Percentiles rank a stretch among this genome's conserved stretches.
Evolutionary conservation across 805 yeast species (phyloP).

Genomic region (Candida adriatica): DNA sequence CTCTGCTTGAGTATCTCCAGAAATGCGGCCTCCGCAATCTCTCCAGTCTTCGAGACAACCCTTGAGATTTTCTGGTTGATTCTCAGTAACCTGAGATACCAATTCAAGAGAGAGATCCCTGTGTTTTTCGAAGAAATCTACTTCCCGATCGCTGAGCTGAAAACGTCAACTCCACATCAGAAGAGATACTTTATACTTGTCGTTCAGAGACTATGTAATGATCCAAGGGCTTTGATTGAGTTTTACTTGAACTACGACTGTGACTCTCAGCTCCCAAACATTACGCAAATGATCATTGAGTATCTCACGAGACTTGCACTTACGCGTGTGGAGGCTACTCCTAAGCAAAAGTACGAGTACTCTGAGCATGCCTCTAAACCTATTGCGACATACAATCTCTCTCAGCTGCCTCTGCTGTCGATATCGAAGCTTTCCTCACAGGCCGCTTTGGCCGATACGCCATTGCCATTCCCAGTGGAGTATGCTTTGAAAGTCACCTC

Average conservation of each 20-base stretch:
- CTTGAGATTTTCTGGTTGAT: slow-evolving; percentile 91
- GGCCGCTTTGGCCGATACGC: slow-evolving; percentile 48
- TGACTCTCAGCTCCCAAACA: slow-evolving; percentile 70
- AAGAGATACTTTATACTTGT: slow-evolving; percentile 78
- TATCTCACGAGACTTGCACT: slow-evolving; percentile 63
- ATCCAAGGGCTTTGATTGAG: slow-evolving; percentile 87
- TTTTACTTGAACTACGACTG: slow-evolving; percentile 94
- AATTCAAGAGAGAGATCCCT: slow-evolving; percentile 89
- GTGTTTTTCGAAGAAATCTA: slow-evolving; percentile 90
- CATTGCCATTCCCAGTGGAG: slow-evolving; percentile 57
- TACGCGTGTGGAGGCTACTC: slow-evolving; percentile 64
- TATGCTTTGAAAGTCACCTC: slow-evolving; percentile 81
- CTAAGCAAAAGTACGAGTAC: slow-evolving; percentile 54
- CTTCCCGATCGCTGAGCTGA: slow-evolving; percentile 89
- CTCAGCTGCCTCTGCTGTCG: slow-evolving; percentile 70
- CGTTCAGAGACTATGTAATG: slow-evolving; percentile 76
- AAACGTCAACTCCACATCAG: slow-evolving; percentile 87
- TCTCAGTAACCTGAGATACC: slow-evolving; percentile 73
- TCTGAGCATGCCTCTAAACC: slow-evolving; percentile 46
- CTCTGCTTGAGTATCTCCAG: slow-evolving; percentile 76
- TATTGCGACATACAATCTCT: slow-evolving; percentile 65
- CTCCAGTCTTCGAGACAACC: slow-evolving; percentile 88
- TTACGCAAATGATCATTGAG: slow-evolving; percentile 78
- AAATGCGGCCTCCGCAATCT: slow-evolving; percentile 86
- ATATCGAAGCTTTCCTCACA: slow-evolving; percentile 51